Evolutionary conservation across 306 rosid genomes (phyloP).

Genomic region (Arachis stenosperma): DNA sequence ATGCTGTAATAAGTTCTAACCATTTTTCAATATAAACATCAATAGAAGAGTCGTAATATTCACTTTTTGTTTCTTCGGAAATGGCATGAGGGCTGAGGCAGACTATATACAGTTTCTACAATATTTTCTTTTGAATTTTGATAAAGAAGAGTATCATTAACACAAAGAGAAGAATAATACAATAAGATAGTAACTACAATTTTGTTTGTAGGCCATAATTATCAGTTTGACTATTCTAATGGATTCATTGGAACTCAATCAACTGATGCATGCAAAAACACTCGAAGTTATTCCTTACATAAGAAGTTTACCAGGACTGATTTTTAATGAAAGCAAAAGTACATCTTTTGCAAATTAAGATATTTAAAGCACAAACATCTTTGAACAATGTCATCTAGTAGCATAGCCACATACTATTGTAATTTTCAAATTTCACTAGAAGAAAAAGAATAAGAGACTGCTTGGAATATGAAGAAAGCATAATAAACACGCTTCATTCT

Average conservation of each 20-base stretch:
- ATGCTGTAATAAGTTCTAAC: constrained; percentile 21
- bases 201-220: not conserved
- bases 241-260: not conserved
- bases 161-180: too few relatives aligned
- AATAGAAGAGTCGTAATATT: constrained; percentile 6
- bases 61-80: not conserved
- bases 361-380: constrained; percentile 19
- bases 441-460: constrained; percentile 18
- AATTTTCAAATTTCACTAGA: not conserved
- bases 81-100: not conserved
- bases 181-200: not conserved
- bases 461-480: constrained; percentile 22
- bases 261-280: constrained; percentile 6
- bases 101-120: not conserved
- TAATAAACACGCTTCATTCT: constrained; percentile 6
- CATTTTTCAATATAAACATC: constrained; percentile 12
- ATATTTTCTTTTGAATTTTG: too few relatives aligned
- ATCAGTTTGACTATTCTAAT: constrained; percentile 13
- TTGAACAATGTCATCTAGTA: constrained; percentile 36
- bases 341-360: constrained; percentile 16
- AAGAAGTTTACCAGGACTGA: constrained; percentile 10
- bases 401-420: constrained; percentile 7
- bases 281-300: not conserved
- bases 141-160: too few relatives aligned
- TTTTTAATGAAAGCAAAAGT: constrained; percentile 4